phyloP scores from a whole-genome alignment of 2,329 filamentous ascomycete species.

The Fonsecaea pedrosoi region DNA sequence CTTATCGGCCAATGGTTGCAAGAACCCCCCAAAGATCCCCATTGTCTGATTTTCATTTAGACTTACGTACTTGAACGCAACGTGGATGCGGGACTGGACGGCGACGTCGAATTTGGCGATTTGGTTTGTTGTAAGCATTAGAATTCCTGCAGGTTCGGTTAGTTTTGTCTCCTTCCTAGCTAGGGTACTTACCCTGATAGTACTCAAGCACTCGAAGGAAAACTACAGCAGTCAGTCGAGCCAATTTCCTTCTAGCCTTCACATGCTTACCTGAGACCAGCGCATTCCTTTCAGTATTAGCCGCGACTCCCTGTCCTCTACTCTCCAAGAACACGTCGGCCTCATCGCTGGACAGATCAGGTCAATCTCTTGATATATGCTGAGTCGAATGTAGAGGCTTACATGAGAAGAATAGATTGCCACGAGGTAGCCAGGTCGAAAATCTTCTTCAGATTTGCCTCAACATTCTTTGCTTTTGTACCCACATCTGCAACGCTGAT shows the following conservation, averaged over 20 bases:
- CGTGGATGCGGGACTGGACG: conserved; percentile 43
- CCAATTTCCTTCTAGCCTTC: background rate
- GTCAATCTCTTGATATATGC: background rate
- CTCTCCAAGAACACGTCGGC: conserved; percentile 33
- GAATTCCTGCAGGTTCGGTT: conserved; percentile 22
- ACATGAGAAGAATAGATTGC: background rate
- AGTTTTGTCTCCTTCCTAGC: background rate
- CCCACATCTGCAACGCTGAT: conserved; percentile 29
- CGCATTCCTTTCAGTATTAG: conserved; percentile 37
- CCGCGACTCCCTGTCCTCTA: conserved; percentile 20
- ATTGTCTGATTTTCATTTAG: conserved; percentile 10
- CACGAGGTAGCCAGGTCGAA: conserved; percentile 32
- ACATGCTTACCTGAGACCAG: conserved; percentile 30
- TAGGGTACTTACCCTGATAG: conserved; percentile 30
- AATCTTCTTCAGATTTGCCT: conserved; percentile 33
- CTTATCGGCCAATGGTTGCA: background rate
- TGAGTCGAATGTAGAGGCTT: background rate
- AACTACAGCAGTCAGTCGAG: conserved; percentile 12
- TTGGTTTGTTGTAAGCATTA: conserved; percentile 40
- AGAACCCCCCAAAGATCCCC: conserved; percentile 7
- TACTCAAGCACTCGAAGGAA: conserved; percentile 41
- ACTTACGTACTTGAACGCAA: conserved; percentile 39
- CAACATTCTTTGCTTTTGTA: conserved; percentile 5
- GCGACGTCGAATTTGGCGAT: conserved; percentile 42
- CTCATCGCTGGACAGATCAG: conserved; percentile 19